Percentiles rank a stretch among this genome's conserved stretches.
phyloP scores from a whole-genome alignment of 139 green algal genomes.

The Monoraphidium neglectum region DNA sequence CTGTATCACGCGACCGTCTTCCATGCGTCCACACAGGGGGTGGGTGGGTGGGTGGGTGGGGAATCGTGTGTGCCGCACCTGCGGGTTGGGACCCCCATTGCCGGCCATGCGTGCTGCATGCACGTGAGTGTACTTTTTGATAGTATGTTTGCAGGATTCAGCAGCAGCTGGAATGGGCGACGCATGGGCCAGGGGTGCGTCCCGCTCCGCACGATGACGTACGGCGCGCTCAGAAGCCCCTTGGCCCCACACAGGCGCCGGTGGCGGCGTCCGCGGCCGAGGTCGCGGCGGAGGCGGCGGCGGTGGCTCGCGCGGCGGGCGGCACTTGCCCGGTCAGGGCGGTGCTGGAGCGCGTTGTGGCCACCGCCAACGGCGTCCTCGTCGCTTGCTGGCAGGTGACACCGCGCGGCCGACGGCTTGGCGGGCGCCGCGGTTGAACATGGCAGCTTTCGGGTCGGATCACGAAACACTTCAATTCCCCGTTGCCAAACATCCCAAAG shows the following conservation, averaged over 20 bases:
- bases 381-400: conserved; percentile 76
- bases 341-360: conserved; percentile 63
- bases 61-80: too few species aligned
- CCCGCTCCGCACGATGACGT: too few species aligned
- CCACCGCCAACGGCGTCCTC: conserved; percentile 57
- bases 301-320: conserved; percentile 26
- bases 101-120: too few species aligned
- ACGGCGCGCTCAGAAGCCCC: too few species aligned
- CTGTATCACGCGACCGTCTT: conserved; percentile 70
- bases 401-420: too few species aligned
- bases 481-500: neutral
- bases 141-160: too few species aligned
- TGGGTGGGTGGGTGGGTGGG: conserved; percentile 19
- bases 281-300: conserved; percentile 44
- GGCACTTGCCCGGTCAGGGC: conserved; percentile 51
- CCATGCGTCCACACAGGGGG: conserved; percentile 66
- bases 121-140: too few species aligned
- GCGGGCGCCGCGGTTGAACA: neutral
- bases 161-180: too few species aligned
- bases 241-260: conserved; percentile 64
- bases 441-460: neutral
- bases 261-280: conserved; percentile 36
- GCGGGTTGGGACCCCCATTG: too few species aligned
- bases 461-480: neutral
- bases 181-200: too few species aligned